Evolutionary conservation across 768 basidiomycete genomes (phyloP), one percentile per base, ranked within the genome.

Genomic region (Agrocybe chaxingu): DNA sequence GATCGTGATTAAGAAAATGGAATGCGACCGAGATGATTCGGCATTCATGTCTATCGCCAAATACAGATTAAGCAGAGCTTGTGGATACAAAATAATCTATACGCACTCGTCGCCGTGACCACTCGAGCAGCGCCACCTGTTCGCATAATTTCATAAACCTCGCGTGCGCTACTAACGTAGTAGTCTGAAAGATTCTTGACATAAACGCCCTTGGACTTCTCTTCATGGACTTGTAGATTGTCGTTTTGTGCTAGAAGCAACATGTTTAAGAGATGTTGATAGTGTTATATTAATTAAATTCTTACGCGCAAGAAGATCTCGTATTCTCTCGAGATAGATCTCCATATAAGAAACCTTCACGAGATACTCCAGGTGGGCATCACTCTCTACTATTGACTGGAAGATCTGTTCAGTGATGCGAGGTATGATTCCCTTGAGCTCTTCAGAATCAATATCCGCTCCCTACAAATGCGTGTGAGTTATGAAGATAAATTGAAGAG

Each of bases 341-440:
- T 99, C 97, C 96, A 99, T 98, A 69, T 98, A 99, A 33, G 93
- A 97, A 45, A 98, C 97, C 72, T 99, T 99, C 67, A 99, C 97
- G 57, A 98, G 84, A 68, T 99, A 99, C 70, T 99, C 97, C 51
- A 99, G 74, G 67, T 92, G 92, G 33, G 90, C 81, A 58, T 98
- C 96, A 48, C 94, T 96, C 62, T 93, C 86, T 51, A 97, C 87
- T 65, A 99, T 99, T 44, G 93, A 93, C 56, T 94, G 90, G 69
- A 99, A 99, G 65, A 99, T 97, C 68, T 99, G 97, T 67, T 99
- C 95, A 3, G 96, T 96, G 56, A 99, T 98, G 48, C 97, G 87
- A 46, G 97, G 97, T 56, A 97, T 98, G 50, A 99, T 90, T 60
- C 97, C 97, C 72, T 89, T 93, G 53, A 96, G 74, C 18, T 95